Percentiles rank a stretch among this genome's conserved stretches.
Conservation (phyloP, 169 alveolate genomes). For the Theileria orientalis region DNA sequence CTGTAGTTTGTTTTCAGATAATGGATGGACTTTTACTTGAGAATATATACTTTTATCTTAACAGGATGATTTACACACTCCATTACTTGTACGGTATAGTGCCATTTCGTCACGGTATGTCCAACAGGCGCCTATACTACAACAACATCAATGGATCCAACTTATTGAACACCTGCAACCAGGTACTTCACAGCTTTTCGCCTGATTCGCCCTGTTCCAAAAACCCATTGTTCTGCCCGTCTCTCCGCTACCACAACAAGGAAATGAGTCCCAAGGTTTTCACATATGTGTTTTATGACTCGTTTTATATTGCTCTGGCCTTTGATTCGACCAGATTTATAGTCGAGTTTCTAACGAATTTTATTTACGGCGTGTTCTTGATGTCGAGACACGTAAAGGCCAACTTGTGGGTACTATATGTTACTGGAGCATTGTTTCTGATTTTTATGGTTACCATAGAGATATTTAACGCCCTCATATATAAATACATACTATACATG, state of each 20-base stretch:
- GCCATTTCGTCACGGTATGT: background rate
- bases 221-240: slow-evolving; percentile 47
- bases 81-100: too few relatives aligned
- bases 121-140: background rate
- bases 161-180: background rate
- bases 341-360: slow-evolving; percentile 10
- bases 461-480: slow-evolving; percentile 11
- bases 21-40: background rate
- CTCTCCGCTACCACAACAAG: slow-evolving; percentile 38
- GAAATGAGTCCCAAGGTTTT: slow-evolving; percentile 35
- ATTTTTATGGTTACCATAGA: slow-evolving; percentile 8
- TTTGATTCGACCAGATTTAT: background rate
- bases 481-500: slow-evolving; percentile 2
- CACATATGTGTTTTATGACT: slow-evolving; percentile 22
- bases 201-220: slow-evolving; percentile 10
- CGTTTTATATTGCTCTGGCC: too few relatives aligned
- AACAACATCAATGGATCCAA: background rate
- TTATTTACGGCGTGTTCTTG: background rate
- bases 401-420: too few relatives aligned
- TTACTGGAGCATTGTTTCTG: background rate
- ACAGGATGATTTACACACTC: background rate
- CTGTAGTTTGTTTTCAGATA: background rate
- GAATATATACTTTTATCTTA: background rate
- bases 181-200: too few relatives aligned
- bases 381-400: too few relatives aligned